Evolutionary conservation across 108 stramenopile species (phyloP).

Genomic region (Nitzschia inconspicua): DNA sequence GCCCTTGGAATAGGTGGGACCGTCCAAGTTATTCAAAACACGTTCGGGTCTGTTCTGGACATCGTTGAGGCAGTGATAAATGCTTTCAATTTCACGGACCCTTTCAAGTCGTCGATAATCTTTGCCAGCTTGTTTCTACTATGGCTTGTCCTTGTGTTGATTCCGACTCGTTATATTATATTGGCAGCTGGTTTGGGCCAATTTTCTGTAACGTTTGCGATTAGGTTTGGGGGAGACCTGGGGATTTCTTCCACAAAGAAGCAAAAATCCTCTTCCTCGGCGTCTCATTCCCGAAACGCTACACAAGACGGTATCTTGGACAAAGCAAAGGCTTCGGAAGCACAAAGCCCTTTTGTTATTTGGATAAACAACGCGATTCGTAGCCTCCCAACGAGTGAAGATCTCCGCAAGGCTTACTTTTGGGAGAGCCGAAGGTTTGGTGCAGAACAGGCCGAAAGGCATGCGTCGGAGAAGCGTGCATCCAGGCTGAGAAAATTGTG

Average conservation of each 20-base stretch:
- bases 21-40: slow-evolving; percentile 61
- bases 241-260: background rate
- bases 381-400: slow-evolving; percentile 79
- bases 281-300: background rate
- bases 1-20: slow-evolving; percentile 58
- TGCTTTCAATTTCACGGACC: slow-evolving; percentile 77
- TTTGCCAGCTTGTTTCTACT: slow-evolving; percentile 14
- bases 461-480: slow-evolving; percentile 48
- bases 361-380: slow-evolving; percentile 62
- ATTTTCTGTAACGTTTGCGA: slow-evolving; percentile 49
- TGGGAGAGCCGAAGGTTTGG: slow-evolving; percentile 68
- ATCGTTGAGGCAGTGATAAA: slow-evolving; percentile 62
- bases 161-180: slow-evolving; percentile 38
- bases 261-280: background rate
- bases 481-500: slow-evolving; percentile 62
- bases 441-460: slow-evolving; percentile 44
- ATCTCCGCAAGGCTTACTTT: slow-evolving; percentile 73
- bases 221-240: slow-evolving; percentile 20
- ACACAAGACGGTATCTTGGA: slow-evolving; percentile 8
- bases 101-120: slow-evolving; percentile 44
- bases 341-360: slow-evolving; percentile 26
- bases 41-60: slow-evolving; percentile 61
- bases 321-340: background rate
- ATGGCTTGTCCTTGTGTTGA: slow-evolving; percentile 31
- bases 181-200: slow-evolving; percentile 52